These are phyloP conservation scores for Chaetomium globosum DNA, from an alignment of 2,329 filamentous ascomycete genomes.

Conservation along the genomic window DNA sequence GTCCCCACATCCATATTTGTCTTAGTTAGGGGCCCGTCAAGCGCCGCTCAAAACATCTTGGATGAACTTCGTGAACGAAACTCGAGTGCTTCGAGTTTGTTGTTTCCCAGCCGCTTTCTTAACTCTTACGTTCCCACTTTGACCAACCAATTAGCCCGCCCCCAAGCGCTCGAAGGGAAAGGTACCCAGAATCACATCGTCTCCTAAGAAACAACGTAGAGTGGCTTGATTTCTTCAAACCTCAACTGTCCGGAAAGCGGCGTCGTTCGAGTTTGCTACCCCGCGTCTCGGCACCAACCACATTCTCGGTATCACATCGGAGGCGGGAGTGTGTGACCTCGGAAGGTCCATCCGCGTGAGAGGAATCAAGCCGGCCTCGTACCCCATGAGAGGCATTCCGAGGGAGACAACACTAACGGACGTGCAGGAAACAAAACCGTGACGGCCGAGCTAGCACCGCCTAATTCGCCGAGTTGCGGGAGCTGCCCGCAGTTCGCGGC, in stretches of 20 bases:
- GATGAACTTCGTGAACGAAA: not conserved
- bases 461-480: conserved; percentile 26
- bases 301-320: not conserved
- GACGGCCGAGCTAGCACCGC: conserved; percentile 29
- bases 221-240: too few relatives aligned
- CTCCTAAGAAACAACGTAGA: not conserved
- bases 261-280: not conserved
- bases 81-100: not conserved
- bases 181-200: not conserved
- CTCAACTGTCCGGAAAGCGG: not conserved
- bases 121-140: not conserved
- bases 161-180: not conserved
- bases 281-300: not conserved
- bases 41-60: not conserved
- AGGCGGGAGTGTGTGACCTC: not conserved
- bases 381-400: not conserved
- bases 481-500: conserved; percentile 13
- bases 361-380: not conserved
- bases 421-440: not conserved
- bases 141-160: not conserved
- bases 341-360: not conserved
- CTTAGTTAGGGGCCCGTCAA: not conserved
- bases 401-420: conserved; percentile 12
- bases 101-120: not conserved
- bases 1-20: conserved; percentile 19